Evolutionary conservation across 2,329 filamentous ascomycete genomes (phyloP).

Genomic region (Xylaria sp.): DNA sequence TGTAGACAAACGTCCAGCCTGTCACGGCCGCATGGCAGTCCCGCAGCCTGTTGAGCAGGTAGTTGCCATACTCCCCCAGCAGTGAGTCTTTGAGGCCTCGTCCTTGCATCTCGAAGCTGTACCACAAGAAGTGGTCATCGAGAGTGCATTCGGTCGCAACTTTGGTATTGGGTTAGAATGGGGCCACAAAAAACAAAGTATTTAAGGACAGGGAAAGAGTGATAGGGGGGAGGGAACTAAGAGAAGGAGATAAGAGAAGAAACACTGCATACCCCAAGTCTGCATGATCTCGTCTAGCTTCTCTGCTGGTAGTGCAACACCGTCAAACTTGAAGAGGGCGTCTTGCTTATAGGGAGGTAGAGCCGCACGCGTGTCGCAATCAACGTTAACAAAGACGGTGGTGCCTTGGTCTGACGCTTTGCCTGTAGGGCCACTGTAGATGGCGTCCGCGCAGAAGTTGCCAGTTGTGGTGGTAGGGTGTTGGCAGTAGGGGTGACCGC

Average conservation of each 20-base stretch:
- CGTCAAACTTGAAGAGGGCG: neutral
- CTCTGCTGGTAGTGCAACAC: neutral
- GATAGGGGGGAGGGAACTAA: too few species aligned
- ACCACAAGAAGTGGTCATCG: conserved; percentile 7
- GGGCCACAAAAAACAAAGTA: too few species aligned
- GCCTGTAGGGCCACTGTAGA: neutral
- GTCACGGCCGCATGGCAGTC: conserved; percentile 7
- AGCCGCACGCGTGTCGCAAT: conserved; percentile 13
- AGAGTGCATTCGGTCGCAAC: neutral
- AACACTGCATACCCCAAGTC: neutral
- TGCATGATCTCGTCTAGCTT: conserved; percentile 7
- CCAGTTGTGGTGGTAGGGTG: neutral
- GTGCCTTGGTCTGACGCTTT: neutral
- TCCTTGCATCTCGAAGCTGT: conserved; percentile 2
- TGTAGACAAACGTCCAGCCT: conserved; percentile 20
- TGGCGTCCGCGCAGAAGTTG: conserved; percentile 14
- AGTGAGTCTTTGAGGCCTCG: conserved; percentile 16
- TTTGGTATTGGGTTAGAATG: neutral
- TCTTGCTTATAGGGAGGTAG: conserved; percentile 6
- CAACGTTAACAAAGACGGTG: conserved; percentile 17
- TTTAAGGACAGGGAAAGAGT: too few species aligned
- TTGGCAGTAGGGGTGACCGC: neutral
- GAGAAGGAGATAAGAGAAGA: neutral
- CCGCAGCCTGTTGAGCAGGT: neutral
- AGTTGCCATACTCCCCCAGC: neutral